A percentile compares a stretch with the other conserved stretches of the same genome.
phyloP scores from a whole-genome alignment of 306 rosid genomes.

The Pterocarpus macrocarpus region DNA sequence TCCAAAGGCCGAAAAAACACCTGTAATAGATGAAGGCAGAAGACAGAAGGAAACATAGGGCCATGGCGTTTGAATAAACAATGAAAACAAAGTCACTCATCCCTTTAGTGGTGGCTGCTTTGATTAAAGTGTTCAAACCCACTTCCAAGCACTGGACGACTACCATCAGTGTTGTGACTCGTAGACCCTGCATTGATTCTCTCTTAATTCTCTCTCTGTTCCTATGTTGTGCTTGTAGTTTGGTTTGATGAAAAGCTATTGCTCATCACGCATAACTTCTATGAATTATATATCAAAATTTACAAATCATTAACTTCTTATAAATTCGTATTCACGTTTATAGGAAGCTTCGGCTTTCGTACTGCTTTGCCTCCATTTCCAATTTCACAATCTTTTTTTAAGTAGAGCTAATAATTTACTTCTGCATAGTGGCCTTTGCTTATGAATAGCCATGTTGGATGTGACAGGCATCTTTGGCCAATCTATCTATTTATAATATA shows the following conservation, averaged over 20 bases:
- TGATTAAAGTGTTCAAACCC: conserved; percentile 43
- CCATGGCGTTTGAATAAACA: conserved; percentile 37
- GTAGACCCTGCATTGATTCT: background rate
- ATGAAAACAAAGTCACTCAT: conserved; percentile 35
- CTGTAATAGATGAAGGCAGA: conserved; percentile 12
- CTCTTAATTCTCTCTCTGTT: background rate
- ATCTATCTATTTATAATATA: too few relatives aligned
- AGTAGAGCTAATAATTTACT: background rate
- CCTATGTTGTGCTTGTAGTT: background rate
- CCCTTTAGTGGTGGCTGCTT: conserved; percentile 30
- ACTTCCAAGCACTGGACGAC: conserved; percentile 14
- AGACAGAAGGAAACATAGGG: background rate
- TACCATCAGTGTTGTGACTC: conserved; percentile 31
- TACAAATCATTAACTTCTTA: background rate
- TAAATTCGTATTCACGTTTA: background rate
- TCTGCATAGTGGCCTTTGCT: background rate
- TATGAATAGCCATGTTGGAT: background rate
- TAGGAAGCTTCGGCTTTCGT: background rate
- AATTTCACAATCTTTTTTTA: too few relatives aligned
- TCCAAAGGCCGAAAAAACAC: background rate
- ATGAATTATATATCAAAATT: too few relatives aligned
- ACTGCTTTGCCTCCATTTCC: background rate
- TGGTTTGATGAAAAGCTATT: too few relatives aligned
- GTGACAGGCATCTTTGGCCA: background rate
- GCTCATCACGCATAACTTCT: background rate